Percentiles rank a stretch among this genome's conserved stretches.
phyloP scores from a whole-genome alignment of 495 filamentous ascomycete species.

The Trichoderma virens region DNA sequence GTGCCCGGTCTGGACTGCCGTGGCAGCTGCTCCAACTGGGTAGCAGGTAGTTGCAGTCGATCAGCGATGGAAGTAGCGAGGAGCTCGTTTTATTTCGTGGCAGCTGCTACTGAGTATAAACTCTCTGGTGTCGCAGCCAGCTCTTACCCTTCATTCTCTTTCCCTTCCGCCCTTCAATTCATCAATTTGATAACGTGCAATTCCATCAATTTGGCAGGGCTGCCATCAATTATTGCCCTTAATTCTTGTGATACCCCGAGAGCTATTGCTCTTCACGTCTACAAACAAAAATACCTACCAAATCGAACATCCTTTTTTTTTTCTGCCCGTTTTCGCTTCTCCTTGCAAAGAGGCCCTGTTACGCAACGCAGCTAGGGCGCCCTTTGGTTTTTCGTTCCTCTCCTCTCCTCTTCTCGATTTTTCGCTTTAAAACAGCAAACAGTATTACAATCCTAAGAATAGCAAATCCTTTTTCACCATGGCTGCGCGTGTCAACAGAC shows the following conservation, averaged over 20 bases:
- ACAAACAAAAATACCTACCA: neutral
- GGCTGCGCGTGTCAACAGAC: conserved; percentile 52
- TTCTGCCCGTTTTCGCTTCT: neutral
- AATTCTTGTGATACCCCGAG: neutral
- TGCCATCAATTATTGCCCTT: too few species aligned
- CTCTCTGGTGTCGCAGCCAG: neutral
- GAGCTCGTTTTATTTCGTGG: neutral
- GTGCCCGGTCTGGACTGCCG: neutral
- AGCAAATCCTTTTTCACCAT: conserved; percentile 12
- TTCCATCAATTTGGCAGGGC: too few species aligned
- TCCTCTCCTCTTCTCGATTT: neutral
- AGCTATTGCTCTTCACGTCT: neutral
- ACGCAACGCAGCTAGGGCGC: too few species aligned
- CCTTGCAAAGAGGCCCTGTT: neutral
- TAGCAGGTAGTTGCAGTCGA: neutral
- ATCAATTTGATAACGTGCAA: neutral
- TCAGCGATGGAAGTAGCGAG: neutral
- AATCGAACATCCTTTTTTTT: neutral
- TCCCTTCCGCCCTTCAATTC: neutral
- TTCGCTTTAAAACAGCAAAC: neutral
- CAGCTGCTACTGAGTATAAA: conserved; percentile 1
- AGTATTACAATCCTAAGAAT: neutral
- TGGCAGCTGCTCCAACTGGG: neutral
- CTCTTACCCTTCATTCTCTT: neutral
- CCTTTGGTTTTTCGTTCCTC: neutral